phyloP scores from a whole-genome alignment of 202 grass and related monocot genomes.

The Brachypodium distachyon region DNA sequence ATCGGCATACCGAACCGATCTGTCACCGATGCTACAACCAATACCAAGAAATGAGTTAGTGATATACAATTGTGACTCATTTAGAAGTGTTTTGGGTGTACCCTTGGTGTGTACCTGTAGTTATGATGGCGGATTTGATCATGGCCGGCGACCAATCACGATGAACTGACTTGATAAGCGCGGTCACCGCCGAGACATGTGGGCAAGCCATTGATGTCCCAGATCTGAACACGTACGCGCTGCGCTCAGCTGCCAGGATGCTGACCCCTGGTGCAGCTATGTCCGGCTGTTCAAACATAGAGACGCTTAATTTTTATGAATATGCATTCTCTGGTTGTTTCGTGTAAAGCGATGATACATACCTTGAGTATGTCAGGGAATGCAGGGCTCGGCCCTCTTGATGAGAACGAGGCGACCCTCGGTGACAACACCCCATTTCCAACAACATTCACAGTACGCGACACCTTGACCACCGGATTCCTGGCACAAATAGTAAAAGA shows the following conservation, averaged over 20 bases:
- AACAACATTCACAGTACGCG: neutral
- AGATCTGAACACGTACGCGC: neutral
- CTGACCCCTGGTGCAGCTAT: slow-evolving; percentile 45
- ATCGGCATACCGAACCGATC: no score
- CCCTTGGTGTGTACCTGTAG: slow-evolving; percentile 31
- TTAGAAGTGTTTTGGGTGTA: neutral
- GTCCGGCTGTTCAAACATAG: slow-evolving; percentile 25
- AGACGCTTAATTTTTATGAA: neutral
- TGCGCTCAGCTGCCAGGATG: slow-evolving; percentile 26
- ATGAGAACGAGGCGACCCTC: no score
- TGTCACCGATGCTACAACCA: no score
- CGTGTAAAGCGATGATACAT: neutral
- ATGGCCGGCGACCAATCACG: slow-evolving; percentile 53
- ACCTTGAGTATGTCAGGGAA: slow-evolving; percentile 23
- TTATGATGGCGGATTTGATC: slow-evolving; percentile 55
- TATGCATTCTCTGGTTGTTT: neutral
- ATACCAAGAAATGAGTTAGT: neutral
- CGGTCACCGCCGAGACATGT: slow-evolving; percentile 37
- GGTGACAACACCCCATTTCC: slow-evolving; percentile 19
- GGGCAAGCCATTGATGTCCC: slow-evolving; percentile 59
- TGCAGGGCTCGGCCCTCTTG: neutral
- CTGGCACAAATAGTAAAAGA: neutral
- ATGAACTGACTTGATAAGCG: slow-evolving; percentile 47
- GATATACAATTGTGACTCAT: neutral
- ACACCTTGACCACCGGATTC: neutral